These are phyloP conservation scores for Metschnikowia dekortorum DNA, from an alignment of 805 yeast genomes.

Conservation along the genomic window DNA sequence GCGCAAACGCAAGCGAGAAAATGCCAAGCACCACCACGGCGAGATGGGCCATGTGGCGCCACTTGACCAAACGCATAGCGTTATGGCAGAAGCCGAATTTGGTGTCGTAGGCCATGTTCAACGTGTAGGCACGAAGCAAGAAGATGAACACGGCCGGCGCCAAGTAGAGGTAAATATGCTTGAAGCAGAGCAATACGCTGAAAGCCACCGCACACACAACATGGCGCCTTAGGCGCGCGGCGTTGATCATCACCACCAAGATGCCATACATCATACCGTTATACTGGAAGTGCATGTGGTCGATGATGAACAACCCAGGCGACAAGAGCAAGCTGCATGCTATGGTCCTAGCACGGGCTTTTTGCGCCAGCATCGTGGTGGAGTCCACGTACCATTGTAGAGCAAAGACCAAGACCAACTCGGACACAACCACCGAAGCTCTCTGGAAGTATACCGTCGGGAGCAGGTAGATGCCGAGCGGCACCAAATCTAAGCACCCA, in stretches of 20 bases:
- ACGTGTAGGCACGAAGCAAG: constrained; percentile 67
- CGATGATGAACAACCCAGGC: constrained; percentile 87
- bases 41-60: constrained; percentile 57
- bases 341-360: constrained; percentile 60
- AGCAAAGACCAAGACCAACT: constrained; percentile 62
- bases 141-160: constrained; percentile 92
- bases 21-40: constrained; percentile 60
- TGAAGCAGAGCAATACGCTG: constrained; percentile 78
- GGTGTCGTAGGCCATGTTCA: constrained; percentile 37
- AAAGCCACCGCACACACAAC: constrained; percentile 66
- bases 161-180: constrained; percentile 86
- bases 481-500: constrained; percentile 71
- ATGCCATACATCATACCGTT: constrained; percentile 92
- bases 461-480: constrained; percentile 62
- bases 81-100: constrained; percentile 20
- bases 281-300: constrained; percentile 95
- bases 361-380: constrained; percentile 34
- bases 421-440: constrained; percentile 72
- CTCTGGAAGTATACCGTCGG: constrained; percentile 85
- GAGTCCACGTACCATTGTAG: constrained; percentile 67
- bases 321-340: constrained; percentile 80
- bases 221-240: constrained; percentile 56
- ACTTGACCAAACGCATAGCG: constrained; percentile 39
- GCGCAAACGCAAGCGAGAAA: constrained; percentile 68
- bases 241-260: constrained; percentile 65